A percentile compares a stretch with the other conserved stretches of the same genome.
phyloP scores from a whole-genome alignment of 2,329 filamentous ascomycete species.

The Zymoseptoria pseudotritici region DNA sequence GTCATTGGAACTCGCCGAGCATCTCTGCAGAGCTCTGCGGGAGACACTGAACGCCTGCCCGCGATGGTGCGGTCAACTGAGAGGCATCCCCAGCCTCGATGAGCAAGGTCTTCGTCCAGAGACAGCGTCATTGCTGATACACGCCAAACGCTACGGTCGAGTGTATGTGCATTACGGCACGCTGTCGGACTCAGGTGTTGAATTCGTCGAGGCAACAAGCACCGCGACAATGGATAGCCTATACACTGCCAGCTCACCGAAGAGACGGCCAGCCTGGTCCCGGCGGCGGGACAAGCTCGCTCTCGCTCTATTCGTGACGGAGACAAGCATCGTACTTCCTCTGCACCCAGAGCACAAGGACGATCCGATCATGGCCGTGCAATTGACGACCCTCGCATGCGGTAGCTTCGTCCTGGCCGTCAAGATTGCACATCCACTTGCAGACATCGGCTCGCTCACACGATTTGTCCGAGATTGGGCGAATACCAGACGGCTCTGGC shows the following conservation, averaged over 20 bases:
- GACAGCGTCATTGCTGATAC: neutral
- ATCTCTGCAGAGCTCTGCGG: neutral
- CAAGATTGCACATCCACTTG: slow-evolving; percentile 7
- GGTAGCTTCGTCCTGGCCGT: slow-evolving; percentile 3
- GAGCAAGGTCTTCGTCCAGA: neutral
- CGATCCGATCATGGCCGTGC: slow-evolving; percentile 3
- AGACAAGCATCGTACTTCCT: slow-evolving; percentile 1
- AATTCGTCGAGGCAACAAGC: slow-evolving; percentile 1
- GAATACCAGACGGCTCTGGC: slow-evolving; percentile 4
- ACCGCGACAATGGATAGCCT: neutral
- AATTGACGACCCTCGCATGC: slow-evolving; percentile 3
- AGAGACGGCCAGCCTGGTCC: neutral
- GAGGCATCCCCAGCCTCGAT: neutral
- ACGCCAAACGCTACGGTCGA: slow-evolving; percentile 4
- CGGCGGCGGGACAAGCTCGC: neutral
- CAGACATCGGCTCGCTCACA: slow-evolving; percentile 2
- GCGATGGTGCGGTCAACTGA: slow-evolving; percentile 4
- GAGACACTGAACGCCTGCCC: slow-evolving; percentile 1
- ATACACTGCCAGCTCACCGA: neutral
- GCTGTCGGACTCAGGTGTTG: neutral
- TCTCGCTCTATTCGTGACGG: neutral
- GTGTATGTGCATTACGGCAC: slow-evolving; percentile 6
- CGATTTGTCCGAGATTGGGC: slow-evolving; percentile 5
- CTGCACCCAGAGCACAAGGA: slow-evolving; percentile 1
- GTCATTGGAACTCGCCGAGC: neutral